phyloP scores from a whole-genome alignment of 345 rosid genomes.

The Eucalyptus leucophloia region DNA sequence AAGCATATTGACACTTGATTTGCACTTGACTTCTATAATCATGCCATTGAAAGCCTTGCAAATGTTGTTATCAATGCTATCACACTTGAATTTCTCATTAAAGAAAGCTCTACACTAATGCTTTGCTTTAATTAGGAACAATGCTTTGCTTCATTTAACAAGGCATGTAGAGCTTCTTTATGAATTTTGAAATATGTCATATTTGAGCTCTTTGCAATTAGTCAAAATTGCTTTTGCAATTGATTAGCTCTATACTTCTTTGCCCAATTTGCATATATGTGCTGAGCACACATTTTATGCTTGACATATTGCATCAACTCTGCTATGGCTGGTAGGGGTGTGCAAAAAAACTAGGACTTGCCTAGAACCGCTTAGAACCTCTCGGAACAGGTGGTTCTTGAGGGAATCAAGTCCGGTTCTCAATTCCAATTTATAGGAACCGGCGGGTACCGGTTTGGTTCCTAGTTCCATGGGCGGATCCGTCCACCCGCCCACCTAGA shows the following conservation, averaged over 20 bases:
- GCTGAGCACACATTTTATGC: neutral
- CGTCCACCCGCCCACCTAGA: too few species aligned
- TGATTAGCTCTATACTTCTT: neutral
- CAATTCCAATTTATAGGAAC: too few species aligned
- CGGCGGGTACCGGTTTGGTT: rapidly evolving
- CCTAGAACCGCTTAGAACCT: rapidly evolving
- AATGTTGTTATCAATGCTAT: neutral
- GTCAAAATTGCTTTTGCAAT: rapidly evolving
- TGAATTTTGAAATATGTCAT: neutral
- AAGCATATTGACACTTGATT: neutral
- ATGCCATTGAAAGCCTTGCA: neutral
- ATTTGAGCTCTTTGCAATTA: neutral
- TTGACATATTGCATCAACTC: rapidly evolving
- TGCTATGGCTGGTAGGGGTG: rapidly evolving
- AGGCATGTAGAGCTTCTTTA: neutral
- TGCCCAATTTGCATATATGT: too few species aligned
- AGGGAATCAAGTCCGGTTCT: rapidly evolving
- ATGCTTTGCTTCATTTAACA: neutral
- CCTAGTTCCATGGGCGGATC: rapidly evolving
- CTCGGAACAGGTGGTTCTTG: rapidly evolving
- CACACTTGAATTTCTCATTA: neutral
- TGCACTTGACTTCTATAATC: neutral
- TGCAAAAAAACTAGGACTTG: rapidly evolving
- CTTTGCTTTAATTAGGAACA: neutral
- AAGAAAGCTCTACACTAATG: neutral